phyloP scores from a whole-genome alignment of 495 filamentous ascomycete genomes.

The Penicillium pancosmium region DNA sequence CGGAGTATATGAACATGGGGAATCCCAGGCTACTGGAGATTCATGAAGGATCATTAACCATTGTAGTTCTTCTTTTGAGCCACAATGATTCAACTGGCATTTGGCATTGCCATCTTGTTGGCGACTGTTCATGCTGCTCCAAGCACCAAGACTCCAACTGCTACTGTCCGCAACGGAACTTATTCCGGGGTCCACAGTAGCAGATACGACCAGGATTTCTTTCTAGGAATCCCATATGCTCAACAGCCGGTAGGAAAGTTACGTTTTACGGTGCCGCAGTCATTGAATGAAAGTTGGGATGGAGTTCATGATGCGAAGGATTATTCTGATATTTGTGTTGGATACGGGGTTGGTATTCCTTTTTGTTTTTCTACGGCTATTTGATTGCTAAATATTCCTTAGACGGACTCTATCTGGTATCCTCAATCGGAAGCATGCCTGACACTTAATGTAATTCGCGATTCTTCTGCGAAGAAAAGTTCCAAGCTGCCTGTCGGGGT shows the following conservation, averaged over 20 bases:
- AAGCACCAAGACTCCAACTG: conserved; percentile 19
- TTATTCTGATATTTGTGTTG: conserved; percentile 55
- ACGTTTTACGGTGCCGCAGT: conserved; percentile 50
- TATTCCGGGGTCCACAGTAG: conserved; percentile 38
- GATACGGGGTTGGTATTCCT: conserved; percentile 39
- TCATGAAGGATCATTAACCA: background rate
- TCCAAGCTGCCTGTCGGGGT: conserved; percentile 50
- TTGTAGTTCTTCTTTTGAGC: background rate
- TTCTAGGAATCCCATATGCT: conserved; percentile 52
- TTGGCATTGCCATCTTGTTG: conserved; percentile 17
- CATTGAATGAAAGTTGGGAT: conserved; percentile 47
- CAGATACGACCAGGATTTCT: conserved; percentile 47
- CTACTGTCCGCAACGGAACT: conserved; percentile 39
- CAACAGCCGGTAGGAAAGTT: conserved; percentile 46
- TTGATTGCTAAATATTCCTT: conserved; percentile 11
- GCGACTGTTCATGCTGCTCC: conserved; percentile 18
- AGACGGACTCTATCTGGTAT: conserved; percentile 51
- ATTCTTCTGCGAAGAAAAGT: conserved; percentile 34
- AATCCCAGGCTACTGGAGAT: background rate
- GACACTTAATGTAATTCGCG: conserved; percentile 56
- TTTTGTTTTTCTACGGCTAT: conserved; percentile 5
- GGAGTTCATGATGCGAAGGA: conserved; percentile 43
- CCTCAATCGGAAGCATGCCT: conserved; percentile 56
- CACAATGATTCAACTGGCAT: conserved; percentile 17
- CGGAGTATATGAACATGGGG: background rate